Percentiles rank a stretch among this genome's conserved stretches.
Conservation (phyloP, 202 grass and related monocot species). For the Setaria viridis region DNA sequence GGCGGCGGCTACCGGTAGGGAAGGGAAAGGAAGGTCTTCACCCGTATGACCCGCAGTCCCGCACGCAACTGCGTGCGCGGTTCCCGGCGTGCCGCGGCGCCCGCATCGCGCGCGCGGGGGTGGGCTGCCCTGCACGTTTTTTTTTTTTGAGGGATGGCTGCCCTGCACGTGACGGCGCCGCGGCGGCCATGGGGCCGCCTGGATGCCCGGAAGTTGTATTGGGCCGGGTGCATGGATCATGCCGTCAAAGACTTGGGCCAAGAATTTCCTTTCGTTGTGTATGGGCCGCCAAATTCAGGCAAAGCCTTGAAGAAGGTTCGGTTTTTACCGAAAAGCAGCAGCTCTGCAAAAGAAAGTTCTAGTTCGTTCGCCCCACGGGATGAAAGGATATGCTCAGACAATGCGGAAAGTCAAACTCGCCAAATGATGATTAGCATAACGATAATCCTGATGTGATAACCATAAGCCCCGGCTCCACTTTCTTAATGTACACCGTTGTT, state of each 20-base stretch:
- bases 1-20: background rate
- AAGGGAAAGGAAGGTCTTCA: background rate
- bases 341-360: no score
- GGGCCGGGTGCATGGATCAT: background rate
- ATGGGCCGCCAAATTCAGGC: background rate
- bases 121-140: no score
- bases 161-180: no score
- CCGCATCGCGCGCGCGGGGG: background rate
- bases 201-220: background rate
- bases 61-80: background rate
- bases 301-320: no score
- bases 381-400: background rate
- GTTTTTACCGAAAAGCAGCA: no score
- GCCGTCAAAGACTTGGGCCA: background rate
- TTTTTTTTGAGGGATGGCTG: no score
- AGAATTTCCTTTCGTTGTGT: background rate
- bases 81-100: background rate
- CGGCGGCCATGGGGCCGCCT: background rate
- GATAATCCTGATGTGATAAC: background rate
- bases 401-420: background rate
- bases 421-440: background rate
- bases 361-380: background rate
- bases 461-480: background rate
- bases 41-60: background rate
- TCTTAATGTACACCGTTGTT: conserved; percentile 6